Evolutionary conservation across 108 stramenopile genomes (phyloP), one percentile per base, ranked within the genome.

Genomic region (Skeletonema costatum): DNA sequence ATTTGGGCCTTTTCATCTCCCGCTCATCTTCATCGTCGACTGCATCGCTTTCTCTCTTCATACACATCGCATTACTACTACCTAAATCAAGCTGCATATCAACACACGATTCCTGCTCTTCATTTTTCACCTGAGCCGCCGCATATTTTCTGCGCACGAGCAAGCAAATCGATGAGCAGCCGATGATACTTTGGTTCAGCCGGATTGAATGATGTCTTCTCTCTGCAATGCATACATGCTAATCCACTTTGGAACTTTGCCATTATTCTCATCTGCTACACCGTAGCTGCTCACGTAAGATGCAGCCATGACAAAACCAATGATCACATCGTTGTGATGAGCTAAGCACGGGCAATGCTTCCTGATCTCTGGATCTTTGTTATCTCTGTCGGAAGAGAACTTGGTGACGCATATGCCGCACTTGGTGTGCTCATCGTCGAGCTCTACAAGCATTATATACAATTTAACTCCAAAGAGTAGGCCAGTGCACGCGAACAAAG

Each of bases 181-280:
- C 25, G 36, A 6, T 58, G 56, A 58, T 58, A 58, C 56, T 58
- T 58, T 5, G 56, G 56, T 10, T 58, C 56, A 0, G 56, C 25
- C 7, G 25, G 29, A 25, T 25, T 25, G 29, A 58, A 29, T 0
- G 25, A 25, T 21, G 19, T 25, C 56, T 58, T 58, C 56, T 58
- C 56, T 10, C 56, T 21, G 56, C 56, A 58, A 58, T 58, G 56
- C 56, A 58, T 58, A 10, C 56, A 58, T 58, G 56, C 9, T 58
- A 8, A 58, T 7, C 56, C 56, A 58, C 56, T 58, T 10, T 1
- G 56, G 56, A 0, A 58, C 0, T 0, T 5, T 29, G 8, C 56
- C 56, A 58, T 58, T 58, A 29, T 58, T 58, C 29, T 58, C 56
- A 5, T 29, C 25, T 6, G 56, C 56, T 6, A 58, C 29, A 25